Conservation (phyloP, 179 eudicot genomes). For the Spergularia azorica region DNA sequence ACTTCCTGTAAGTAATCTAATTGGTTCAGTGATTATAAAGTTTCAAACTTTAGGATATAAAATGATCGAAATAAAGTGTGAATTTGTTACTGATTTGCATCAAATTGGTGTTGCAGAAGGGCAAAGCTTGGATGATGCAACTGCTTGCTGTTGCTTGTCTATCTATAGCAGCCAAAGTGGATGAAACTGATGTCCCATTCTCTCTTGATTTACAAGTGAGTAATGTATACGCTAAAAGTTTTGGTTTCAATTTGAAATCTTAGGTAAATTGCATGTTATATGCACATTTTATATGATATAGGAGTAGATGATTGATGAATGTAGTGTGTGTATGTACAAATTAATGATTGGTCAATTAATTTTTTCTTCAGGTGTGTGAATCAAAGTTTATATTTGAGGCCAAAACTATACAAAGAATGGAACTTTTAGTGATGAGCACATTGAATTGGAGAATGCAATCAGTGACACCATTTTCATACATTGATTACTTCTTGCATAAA, state of each 20-base stretch:
- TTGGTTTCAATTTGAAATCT: background rate
- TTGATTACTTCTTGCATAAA: conserved; percentile 58
- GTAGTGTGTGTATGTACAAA: background rate
- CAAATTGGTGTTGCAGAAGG: conserved; percentile 33
- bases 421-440: conserved; percentile 69
- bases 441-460: conserved; percentile 89
- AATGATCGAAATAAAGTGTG: no score
- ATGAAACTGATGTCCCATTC: conserved; percentile 67
- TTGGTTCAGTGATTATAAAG: background rate
- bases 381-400: conserved; percentile 65
- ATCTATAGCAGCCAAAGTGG: conserved; percentile 75
- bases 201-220: conserved; percentile 72
- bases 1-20: conserved; percentile 41
- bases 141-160: conserved; percentile 72
- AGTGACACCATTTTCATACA: conserved; percentile 73
- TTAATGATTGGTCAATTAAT: background rate
- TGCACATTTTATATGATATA: background rate
- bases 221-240: background rate
- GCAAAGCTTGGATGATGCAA: conserved; percentile 80
- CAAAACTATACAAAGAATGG: conserved; percentile 75
- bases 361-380: conserved; percentile 46
- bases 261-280: background rate
- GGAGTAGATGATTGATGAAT: background rate
- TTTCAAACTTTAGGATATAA: no score
- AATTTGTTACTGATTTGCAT: background rate